These are phyloP conservation scores for Lophiotrema nucula DNA, from an alignment of 495 filamentous ascomycete species.

Conservation along the genomic window DNA sequence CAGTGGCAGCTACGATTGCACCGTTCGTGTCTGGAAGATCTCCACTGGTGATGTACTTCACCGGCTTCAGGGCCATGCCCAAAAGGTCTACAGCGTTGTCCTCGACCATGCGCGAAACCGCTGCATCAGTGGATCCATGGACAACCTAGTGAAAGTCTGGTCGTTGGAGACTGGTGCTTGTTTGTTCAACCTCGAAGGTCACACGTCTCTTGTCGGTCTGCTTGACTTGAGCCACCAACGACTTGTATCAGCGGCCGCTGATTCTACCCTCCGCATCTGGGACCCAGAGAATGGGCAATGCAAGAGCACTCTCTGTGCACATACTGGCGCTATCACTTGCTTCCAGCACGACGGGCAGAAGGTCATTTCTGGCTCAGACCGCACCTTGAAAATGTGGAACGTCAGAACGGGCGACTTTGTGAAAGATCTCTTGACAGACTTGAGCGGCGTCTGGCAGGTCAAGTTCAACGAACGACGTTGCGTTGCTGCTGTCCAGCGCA, in stretches of 20 bases:
- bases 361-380: constrained; percentile 92
- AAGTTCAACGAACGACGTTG: constrained; percentile 95
- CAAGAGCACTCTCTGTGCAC: constrained; percentile 82
- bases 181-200: constrained; percentile 88
- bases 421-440: constrained; percentile 89
- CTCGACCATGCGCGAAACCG: constrained; percentile 87
- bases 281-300: constrained; percentile 92
- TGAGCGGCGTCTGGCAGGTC: constrained; percentile 97
- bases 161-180: constrained; percentile 84
- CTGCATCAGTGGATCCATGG: constrained; percentile 98
- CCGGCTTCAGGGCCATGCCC: constrained; percentile 79
- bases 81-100: constrained; percentile 98
- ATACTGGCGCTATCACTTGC: constrained; percentile 97
- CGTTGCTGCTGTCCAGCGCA: constrained; percentile 93
- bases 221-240: constrained; percentile 83
- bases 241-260: constrained; percentile 91
- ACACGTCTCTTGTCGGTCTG: constrained; percentile 88
- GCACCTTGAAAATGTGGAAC: constrained; percentile 99
- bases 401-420: constrained; percentile 88
- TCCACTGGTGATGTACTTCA: constrained; percentile 90
- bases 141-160: constrained; percentile 97
- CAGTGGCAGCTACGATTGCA: constrained; percentile 97
- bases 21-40: constrained; percentile 95
- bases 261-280: constrained; percentile 95
- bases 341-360: constrained; percentile 98